Base-by-base conservation (phyloP, 2,329 filamentous ascomycete species). In the Dothideomycetes sp. region DNA sequence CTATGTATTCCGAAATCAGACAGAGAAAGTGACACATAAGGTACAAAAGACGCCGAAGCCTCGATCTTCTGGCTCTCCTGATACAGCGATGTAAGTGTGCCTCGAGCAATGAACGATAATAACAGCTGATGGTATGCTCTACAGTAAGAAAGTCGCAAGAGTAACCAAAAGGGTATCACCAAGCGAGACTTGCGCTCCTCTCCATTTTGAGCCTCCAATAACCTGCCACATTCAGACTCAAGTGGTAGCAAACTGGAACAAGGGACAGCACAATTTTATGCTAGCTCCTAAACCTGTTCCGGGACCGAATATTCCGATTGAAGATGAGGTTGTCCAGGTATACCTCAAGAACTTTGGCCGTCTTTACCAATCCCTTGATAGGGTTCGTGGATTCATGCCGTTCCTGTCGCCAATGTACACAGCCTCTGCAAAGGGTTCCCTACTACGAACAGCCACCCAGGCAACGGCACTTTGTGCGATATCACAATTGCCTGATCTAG, bases 1-100 rank as follows among this genome's bases (percentile, higher is more conserved):
- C 51, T 62, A 84, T 17, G 73, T 84, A 41, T 82, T 84, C 51
- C 76, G 80, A 42, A 80, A 84, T 56, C 80, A 84, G 62, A 84
- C 80, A 19, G 73, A 75, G 49, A 77, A 78, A 18, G 40, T 42
- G 13, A 36, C 39, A 4, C 19, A n/a, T 19, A 35, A 18, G 19
- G 11, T 35, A 18, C 25, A 32, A 15, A 41, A 41, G 17, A 9
- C 31, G 11, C 24, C 23, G 17, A 41, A 34, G 18, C 32, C 30
- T 11, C 38, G 38, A 33, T 13, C 20, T 15, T 25, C 37, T 16
- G 16, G n/a, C 10, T 40, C 28, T 25, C 29, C 37, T 20, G 37
- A 40, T 20, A 25, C 37, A 13, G 27, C 28, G 8, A 20, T 11
- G 37, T 40, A 22, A 32, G 22, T 33, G 4, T 11, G 32, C 9